Evolutionary conservation across 345 rosid species (phyloP).

Genomic region (Aquilaria malaccensis): DNA sequence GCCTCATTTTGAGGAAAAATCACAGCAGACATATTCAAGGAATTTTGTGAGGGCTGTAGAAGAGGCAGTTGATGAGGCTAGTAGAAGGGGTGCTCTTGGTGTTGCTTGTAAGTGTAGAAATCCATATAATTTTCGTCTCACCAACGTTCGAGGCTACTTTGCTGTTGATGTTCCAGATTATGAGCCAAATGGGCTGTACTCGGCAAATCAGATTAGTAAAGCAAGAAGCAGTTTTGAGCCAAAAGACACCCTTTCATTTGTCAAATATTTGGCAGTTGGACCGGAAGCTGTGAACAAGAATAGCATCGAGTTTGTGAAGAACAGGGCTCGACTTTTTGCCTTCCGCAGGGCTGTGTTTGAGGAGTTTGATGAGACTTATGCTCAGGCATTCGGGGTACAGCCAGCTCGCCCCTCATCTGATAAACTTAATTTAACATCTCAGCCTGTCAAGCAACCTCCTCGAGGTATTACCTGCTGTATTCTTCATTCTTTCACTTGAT

Average conservation of each 20-base stretch:
- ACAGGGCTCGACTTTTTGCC: conserved; percentile 57
- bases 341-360: conserved; percentile 83
- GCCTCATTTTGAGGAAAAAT: conserved; percentile 54
- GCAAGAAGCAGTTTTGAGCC: conserved; percentile 69
- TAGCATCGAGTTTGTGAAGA: conserved; percentile 43
- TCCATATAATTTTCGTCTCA: conserved; percentile 60
- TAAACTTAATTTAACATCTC: conserved; percentile 22
- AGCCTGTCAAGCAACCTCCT: conserved; percentile 41
- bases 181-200: conserved; percentile 69
- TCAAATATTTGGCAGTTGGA: conserved; percentile 59
- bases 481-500: conserved; percentile 12
- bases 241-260: conserved; percentile 40
- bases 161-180: conserved; percentile 87
- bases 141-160: conserved; percentile 57
- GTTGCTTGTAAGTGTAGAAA: conserved; percentile 85
- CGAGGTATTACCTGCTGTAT: conserved; percentile 41
- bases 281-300: conserved; percentile 38
- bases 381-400: conserved; percentile 92
- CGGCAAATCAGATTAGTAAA: conserved; percentile 58
- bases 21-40: conserved; percentile 57
- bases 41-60: conserved; percentile 81
- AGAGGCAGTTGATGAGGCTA: conserved; percentile 86
- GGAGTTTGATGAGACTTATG: conserved; percentile 97
- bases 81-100: conserved; percentile 77
- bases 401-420: conserved; percentile 30